phyloP scores from a whole-genome alignment of 148 eudicot genomes.

The Simmondsia chinensis region DNA sequence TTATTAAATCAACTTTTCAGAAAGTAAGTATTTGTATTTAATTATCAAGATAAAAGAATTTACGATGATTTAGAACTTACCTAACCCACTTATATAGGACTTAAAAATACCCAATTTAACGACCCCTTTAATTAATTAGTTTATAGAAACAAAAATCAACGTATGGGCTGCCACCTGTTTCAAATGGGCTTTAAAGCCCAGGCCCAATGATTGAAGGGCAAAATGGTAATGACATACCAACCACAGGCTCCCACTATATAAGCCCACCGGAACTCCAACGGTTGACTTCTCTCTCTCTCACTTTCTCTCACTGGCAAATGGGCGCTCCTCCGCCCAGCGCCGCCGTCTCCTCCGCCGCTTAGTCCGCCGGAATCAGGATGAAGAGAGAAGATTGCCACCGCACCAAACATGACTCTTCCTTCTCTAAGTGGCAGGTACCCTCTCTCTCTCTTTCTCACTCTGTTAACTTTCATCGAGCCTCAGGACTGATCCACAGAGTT shows the following conservation, averaged over 20 bases:
- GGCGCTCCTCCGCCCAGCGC: constrained; percentile 2
- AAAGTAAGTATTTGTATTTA: no score
- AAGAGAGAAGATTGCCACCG: constrained; percentile 46
- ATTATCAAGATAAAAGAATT: no score
- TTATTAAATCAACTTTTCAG: no score
- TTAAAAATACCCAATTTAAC: no score
- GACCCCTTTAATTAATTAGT: no score
- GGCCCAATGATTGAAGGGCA: background rate
- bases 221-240: background rate
- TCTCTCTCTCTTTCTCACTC: constrained; percentile 7
- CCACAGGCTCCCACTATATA: constrained; percentile 3
- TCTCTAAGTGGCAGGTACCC: constrained; percentile 60
- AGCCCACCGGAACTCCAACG: constrained; percentile 9
- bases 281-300: constrained; percentile 10
- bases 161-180: background rate
- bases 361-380: constrained; percentile 15
- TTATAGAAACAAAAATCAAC: background rate
- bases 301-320: background rate
- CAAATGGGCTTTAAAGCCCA: background rate
- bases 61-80: no score
- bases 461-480: background rate
- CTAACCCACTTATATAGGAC: no score
- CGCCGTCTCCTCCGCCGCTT: constrained; percentile 4
- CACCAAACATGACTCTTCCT: constrained; percentile 65
- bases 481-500: no score